Evolutionary conservation across 331 rosid species (phyloP).

Genomic region (Dryas integrifolia): DNA sequence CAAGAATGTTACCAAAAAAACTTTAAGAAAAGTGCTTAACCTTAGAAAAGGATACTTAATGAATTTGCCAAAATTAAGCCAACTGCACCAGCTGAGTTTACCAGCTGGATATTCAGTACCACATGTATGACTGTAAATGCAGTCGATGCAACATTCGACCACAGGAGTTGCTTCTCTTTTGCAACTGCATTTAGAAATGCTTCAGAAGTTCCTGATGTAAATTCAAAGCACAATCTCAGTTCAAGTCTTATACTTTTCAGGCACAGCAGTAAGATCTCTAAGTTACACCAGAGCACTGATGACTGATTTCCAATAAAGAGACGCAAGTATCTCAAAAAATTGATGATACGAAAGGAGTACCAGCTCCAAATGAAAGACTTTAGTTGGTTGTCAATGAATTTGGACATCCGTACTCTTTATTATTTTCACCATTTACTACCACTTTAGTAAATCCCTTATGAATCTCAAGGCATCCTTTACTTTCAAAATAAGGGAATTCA

Average conservation of each 20-base stretch:
- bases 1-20: neutral
- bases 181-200: slow-evolving; percentile 92
- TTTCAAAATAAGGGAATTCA: neutral
- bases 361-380: neutral
- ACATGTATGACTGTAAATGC: slow-evolving; percentile 69
- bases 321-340: neutral
- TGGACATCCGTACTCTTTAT: neutral
- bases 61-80: slow-evolving; percentile 90
- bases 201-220: slow-evolving; percentile 84
- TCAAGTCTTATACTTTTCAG: neutral
- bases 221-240: slow-evolving; percentile 11
- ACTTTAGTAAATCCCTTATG: neutral
- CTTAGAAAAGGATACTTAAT: slow-evolving; percentile 65
- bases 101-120: slow-evolving; percentile 65
- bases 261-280: slow-evolving; percentile 1
- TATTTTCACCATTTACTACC: neutral
- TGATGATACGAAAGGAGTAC: neutral
- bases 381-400: neutral
- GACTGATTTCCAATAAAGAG: neutral
- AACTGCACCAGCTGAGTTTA: slow-evolving; percentile 69
- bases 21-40: neutral
- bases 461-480: neutral
- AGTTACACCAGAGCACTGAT: neutral
- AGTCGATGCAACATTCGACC: slow-evolving; percentile 71
- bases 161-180: slow-evolving; percentile 71